Conservation (phyloP, 1,284 basidiomycete genomes). For the Cyathus pygmaeus region DNA sequence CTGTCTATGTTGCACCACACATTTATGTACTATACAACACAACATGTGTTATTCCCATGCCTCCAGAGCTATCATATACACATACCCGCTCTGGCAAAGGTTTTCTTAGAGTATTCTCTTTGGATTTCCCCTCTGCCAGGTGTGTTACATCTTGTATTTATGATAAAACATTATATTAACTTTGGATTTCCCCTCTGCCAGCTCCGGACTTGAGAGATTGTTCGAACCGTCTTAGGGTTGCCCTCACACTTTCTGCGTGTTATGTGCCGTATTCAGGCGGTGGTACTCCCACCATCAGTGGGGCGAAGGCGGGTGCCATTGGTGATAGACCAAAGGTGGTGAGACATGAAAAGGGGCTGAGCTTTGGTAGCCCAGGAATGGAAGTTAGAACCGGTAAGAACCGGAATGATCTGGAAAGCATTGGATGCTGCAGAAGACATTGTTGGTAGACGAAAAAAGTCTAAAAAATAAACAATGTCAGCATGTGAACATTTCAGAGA, state of each 20-base stretch:
- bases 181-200: not conserved
- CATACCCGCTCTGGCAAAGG: no score
- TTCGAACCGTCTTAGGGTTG: not conserved
- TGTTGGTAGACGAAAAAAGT: not conserved
- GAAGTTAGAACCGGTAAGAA: not conserved
- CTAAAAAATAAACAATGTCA: not conserved
- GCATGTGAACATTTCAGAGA: not conserved
- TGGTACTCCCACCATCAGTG: not conserved
- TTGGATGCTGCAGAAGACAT: not conserved
- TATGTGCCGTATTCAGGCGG: not conserved
- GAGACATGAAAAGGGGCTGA: not conserved
- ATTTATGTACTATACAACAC: no score
- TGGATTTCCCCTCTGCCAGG: no score
- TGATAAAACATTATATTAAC: no score
- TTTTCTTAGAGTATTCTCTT: no score
- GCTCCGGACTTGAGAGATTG: not conserved
- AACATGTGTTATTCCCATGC: no score
- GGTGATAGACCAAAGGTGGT: not conserved
- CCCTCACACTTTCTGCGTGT: not conserved
- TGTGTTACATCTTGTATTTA: no score
- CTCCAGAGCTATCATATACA: not conserved
- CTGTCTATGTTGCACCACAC: no score
- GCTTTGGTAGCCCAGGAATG: not conserved
- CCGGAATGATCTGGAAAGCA: not conserved
- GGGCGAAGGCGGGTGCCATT: not conserved